Base-by-base conservation (phyloP, 306 rosid species). In the Malus sieversii region DNA sequence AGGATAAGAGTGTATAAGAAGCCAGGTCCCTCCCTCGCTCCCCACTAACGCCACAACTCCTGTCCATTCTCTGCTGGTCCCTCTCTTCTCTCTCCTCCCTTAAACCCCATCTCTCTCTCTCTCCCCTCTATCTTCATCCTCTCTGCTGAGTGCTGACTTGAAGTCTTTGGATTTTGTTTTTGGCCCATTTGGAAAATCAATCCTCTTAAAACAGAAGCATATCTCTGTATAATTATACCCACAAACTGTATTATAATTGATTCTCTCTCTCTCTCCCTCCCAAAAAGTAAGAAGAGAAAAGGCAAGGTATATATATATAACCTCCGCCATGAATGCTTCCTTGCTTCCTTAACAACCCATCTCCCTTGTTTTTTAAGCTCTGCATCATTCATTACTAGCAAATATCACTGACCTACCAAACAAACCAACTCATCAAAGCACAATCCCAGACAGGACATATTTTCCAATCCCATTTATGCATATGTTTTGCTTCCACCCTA, bases 311-410 rank as follows among this genome's bases (percentile, higher is more conserved):
- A 29, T 30, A 30, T 32, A 2, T 29, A 52, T 61, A 35, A 70
- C 60, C 72, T 64, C 76, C 78, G 78, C 86, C 87, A 88, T 88
- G 88, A 92, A 88, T 87, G 86, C 91, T 87, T 55, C 90, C 70
- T 86, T 88, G 87, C 98, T 87, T 90, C 80, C 71, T 85, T 29
- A 33, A 80, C 88, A 87, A 61, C 92, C 96, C 94, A 80, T 84
- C 75, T 60, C 55, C 19, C 19, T 33, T 70, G 35, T 73, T 82
- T 51, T 80, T 55, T 20, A 55, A 32, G 29, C 11, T 70, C 73
- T 70, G 38, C 18, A 13, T 23, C 70, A 71, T 70, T 76, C 79
- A 78, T 77, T 55, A 79, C 76, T 73, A 30, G 74, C 83, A 23
- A 48, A 80, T 55, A 30, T 32, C 27, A 75, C 89, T 82, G 85